These are phyloP conservation scores for Omphalea diandra DNA, from an alignment of 441 rosid species.

Conservation along the genomic window DNA sequence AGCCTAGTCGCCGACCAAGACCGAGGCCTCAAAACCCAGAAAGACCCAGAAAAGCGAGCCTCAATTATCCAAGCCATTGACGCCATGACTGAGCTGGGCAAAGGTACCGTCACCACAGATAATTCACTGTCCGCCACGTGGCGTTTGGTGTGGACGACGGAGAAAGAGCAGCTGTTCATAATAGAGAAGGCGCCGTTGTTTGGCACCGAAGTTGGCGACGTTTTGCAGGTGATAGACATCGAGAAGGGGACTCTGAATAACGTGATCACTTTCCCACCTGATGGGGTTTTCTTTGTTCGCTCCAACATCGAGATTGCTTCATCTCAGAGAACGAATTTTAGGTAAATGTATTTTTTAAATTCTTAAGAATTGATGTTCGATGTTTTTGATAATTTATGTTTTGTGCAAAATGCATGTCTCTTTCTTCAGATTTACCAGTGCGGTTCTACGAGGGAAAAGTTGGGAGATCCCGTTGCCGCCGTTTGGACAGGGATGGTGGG, in stretches of 20 bases:
- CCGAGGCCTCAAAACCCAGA: conserved; percentile 81
- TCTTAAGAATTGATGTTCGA: not conserved
- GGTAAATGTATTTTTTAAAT: conserved; percentile 33
- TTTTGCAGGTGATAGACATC: conserved; percentile 90
- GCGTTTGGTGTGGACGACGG: conserved; percentile 92
- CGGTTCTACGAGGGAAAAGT: conserved; percentile 60
- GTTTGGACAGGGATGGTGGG: conserved; percentile 93
- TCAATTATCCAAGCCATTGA: conserved; percentile 65
- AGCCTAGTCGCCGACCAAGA: conserved; percentile 76
- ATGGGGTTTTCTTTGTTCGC: conserved; percentile 87
- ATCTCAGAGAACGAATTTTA: conserved; percentile 78
- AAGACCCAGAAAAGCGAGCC: conserved; percentile 48
- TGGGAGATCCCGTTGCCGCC: conserved; percentile 94
- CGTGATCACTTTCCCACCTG: conserved; percentile 89
- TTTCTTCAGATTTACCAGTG: conserved; percentile 61
- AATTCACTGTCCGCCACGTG: conserved; percentile 73
- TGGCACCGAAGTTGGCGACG: conserved; percentile 75
- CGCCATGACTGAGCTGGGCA: conserved; percentile 57
- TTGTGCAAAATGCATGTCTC: not conserved
- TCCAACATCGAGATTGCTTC: conserved; percentile 67
- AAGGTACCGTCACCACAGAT: conserved; percentile 53
- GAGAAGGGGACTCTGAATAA: conserved; percentile 52
- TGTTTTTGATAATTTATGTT: not conserved
- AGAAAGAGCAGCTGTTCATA: conserved; percentile 93
- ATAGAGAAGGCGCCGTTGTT: conserved; percentile 74